Percentiles rank a stretch among this genome's conserved stretches.
Conservation (phyloP, 805 yeast genomes). For the Wickerhamiella australiensis region DNA sequence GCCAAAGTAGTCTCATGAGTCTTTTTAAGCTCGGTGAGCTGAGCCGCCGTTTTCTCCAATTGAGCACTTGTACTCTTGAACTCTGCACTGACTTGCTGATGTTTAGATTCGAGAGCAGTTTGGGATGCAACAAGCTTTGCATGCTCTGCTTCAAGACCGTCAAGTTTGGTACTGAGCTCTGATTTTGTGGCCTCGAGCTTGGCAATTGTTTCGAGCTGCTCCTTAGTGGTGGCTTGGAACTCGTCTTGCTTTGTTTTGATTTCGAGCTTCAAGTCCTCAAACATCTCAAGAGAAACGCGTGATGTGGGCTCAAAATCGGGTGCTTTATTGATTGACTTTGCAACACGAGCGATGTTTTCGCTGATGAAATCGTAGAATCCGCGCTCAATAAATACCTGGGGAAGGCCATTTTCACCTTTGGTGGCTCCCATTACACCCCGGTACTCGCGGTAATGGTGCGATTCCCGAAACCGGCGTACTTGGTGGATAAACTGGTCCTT, state of each 20-base stretch:
- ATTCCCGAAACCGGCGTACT: slow-evolving; percentile 59
- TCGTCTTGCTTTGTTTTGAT: slow-evolving; percentile 10
- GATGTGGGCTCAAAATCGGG: slow-evolving; percentile 63
- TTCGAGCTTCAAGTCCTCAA: slow-evolving; percentile 28
- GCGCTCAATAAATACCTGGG: slow-evolving; percentile 61
- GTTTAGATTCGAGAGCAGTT: slow-evolving; percentile 16
- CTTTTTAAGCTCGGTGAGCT: slow-evolving; percentile 5
- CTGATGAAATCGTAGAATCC: slow-evolving; percentile 53
- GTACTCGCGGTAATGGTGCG: slow-evolving; percentile 42
- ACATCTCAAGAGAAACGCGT: slow-evolving; percentile 50
- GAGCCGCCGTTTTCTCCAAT: background rate
- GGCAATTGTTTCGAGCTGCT: slow-evolving; percentile 17
- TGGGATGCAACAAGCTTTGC: slow-evolving; percentile 21
- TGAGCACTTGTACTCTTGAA: background rate
- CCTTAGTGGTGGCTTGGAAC: slow-evolving; percentile 14
- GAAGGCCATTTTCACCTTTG: slow-evolving; percentile 75
- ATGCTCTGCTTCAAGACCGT: slow-evolving; percentile 24
- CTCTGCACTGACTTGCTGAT: background rate
- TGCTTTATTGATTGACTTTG: slow-evolving; percentile 57
- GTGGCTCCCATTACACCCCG: slow-evolving; percentile 36
- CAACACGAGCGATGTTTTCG: slow-evolving; percentile 57
- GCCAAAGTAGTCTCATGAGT: slow-evolving; percentile 8
- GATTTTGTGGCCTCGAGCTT: slow-evolving; percentile 14
- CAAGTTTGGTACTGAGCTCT: slow-evolving; percentile 8
- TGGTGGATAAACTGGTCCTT: slow-evolving; percentile 65